Conservation (phyloP, 257 asterid species). For the Buddleja alternifolia region DNA sequence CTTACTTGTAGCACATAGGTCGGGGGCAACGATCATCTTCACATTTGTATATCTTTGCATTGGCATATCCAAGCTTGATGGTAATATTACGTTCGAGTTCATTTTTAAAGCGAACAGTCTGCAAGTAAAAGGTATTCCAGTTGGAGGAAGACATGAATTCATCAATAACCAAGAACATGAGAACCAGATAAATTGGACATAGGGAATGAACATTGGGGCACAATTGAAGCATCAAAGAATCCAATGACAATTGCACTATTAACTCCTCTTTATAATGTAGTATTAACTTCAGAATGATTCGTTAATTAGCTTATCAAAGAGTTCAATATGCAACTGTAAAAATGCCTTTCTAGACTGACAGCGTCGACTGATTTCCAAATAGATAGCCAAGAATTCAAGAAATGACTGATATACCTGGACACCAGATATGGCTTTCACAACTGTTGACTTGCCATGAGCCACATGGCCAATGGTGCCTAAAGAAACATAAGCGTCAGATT, state of each 20-base stretch:
- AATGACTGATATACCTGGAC: slow-evolving; percentile 65
- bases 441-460: slow-evolving; percentile 99
- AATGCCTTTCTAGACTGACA: slow-evolving; percentile 17
- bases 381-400: slow-evolving; percentile 12
- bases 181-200: no score
- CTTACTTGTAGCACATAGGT: slow-evolving; percentile 97
- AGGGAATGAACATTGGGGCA: no score
- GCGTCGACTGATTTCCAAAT: neutral
- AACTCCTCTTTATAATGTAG: no score
- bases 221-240: no score
- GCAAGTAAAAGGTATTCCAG: slow-evolving; percentile 34
- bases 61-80: slow-evolving; percentile 98
- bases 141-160: no score
- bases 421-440: slow-evolving; percentile 95
- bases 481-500: slow-evolving; percentile 18
- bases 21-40: slow-evolving; percentile 96
- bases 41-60: slow-evolving; percentile 94
- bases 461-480: slow-evolving; percentile 98
- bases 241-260: no score
- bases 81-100: slow-evolving; percentile 98
- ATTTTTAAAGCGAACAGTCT: slow-evolving; percentile 98
- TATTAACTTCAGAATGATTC: slow-evolving; percentile 1
- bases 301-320: neutral
- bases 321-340: neutral
- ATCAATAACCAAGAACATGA: no score